A percentile compares a stretch with the other conserved stretches of the same genome.
phyloP scores from a whole-genome alignment of 192 early-diverging fungal species.

The Rhizophagus prolifer region DNA sequence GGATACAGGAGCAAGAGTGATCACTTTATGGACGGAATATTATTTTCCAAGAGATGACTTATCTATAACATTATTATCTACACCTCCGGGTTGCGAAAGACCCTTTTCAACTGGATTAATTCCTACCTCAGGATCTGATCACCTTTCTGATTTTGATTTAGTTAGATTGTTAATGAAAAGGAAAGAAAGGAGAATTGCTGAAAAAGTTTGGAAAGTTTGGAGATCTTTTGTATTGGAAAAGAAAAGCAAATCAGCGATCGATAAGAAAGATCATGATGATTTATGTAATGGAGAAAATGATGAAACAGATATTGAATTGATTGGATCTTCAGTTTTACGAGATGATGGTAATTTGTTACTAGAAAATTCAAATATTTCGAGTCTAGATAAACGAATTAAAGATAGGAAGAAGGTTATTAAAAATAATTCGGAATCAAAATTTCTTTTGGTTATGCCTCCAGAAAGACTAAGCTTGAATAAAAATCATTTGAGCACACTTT shows the following conservation, averaged over 20 bases:
- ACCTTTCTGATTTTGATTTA: conserved; percentile 19
- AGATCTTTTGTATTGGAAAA: conserved; percentile 28
- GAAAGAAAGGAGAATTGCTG: neutral
- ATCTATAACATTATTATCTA: conserved; percentile 21
- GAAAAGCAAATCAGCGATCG: neutral
- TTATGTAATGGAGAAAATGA: neutral
- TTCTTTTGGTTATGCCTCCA: neutral
- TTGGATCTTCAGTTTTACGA: neutral
- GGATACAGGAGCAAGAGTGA: conserved; percentile 38
- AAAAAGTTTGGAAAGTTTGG: conserved; percentile 23
- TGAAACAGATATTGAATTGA: neutral
- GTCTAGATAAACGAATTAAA: neutral
- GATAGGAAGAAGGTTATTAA: neutral
- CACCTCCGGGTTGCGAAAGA: conserved; percentile 1
- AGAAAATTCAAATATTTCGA: neutral
- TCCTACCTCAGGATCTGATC: too few species aligned
- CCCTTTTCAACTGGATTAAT: neutral
- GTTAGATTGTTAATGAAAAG: conserved; percentile 25
- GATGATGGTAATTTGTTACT: neutral
- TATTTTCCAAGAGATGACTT: conserved; percentile 35
- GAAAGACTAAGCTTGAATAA: neutral
- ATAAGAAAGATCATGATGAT: neutral
- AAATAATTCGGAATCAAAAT: neutral
- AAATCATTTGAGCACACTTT: neutral
- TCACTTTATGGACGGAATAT: conserved; percentile 42